Base-by-base conservation (phyloP, 139 green algal genomes). In the Tetraselmis chui region DNA sequence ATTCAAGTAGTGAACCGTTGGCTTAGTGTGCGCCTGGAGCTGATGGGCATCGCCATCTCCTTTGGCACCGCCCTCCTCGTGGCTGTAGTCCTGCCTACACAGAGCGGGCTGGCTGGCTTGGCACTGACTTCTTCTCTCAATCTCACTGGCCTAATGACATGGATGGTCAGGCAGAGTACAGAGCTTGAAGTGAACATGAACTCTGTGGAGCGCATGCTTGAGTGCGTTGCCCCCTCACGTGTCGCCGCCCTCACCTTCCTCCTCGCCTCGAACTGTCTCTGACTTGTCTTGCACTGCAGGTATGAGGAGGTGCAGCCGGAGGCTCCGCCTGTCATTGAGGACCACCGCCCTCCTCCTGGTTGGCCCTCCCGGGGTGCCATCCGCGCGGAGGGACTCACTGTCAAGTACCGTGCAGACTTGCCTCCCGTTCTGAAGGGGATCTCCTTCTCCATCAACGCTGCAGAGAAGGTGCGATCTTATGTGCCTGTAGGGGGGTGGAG, bases 161-260 rank as follows among this genome's bases (percentile, higher is more conserved):
- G 93, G 92, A 86, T 95, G 86, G 93, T 98, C 76, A 83, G 94
- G 2, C 88, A 94, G 84, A 89, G 87, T 30, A 95, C 93, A 1
- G 91, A 97, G 84, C 89, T 98, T 59, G 95, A 98, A 87, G 91
- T 92, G 58, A 86, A 88, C 83, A 97, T 98, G 93, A 97, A 92
- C 23, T 83, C 32, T 28, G 92, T 94, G 26, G 94, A 98, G 86
- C 88, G 94, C 24, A 85, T 97, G 87, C 77, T 94, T 23, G 88
- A 94, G 81, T 97, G 23, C 2, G 18, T 75, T 75, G n/a, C 74
- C 25, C 26, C 74, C 2, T 25, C 25, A 22, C 25, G 78, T 29
- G 23, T 2, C 24, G 24, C 78, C 75, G 11, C 75, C 28, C 45
- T 18, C 28, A 77, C 25, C 31, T 24, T 2, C 28, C 26, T 27